Evolutionary conservation across 371 early-diverging fungal genomes (phyloP).

Genomic region (Mucor mucedo): DNA sequence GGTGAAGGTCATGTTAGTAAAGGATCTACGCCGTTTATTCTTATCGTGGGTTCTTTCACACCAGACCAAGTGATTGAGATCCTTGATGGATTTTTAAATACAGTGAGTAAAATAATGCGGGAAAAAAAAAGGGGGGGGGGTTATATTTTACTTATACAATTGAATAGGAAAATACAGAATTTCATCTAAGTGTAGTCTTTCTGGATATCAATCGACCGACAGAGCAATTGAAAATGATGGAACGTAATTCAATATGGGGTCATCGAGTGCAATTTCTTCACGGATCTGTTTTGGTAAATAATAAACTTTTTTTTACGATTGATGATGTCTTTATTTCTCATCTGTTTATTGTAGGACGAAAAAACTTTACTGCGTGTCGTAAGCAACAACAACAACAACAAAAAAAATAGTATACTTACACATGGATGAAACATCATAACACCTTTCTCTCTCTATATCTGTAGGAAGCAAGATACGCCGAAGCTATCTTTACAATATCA

Average conservation of each 20-base stretch:
- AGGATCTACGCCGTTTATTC: conserved; percentile 60
- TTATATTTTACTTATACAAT: background rate
- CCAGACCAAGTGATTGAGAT: conserved; percentile 61
- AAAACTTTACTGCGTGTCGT: conserved; percentile 51
- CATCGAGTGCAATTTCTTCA: conserved; percentile 46
- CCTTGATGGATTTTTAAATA: conserved; percentile 63
- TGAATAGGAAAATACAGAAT: conserved; percentile 44
- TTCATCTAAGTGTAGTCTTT: conserved; percentile 59
- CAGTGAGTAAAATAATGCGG: conserved; percentile 35
- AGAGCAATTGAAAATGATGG: conserved; percentile 52
- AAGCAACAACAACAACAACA: conserved; percentile 22
- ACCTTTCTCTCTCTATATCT: background rate
- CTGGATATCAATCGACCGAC: conserved; percentile 57
- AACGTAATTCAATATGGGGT: conserved; percentile 48
- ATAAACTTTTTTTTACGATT: background rate
- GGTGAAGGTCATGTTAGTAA: conserved; percentile 55
- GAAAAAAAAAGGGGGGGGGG: background rate
- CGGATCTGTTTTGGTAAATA: conserved; percentile 52
- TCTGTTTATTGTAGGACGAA: conserved; percentile 25
- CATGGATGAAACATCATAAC: too few species aligned
- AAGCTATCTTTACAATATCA: conserved; percentile 58
- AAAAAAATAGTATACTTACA: conserved; percentile 3
- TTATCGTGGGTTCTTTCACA: conserved; percentile 67
- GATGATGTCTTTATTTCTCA: background rate
- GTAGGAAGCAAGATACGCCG: conserved; percentile 48